Percentiles rank a stretch among this genome's conserved stretches.
phyloP scores from a whole-genome alignment of 768 basidiomycete genomes.

The Clitopilus passeckerianus region DNA sequence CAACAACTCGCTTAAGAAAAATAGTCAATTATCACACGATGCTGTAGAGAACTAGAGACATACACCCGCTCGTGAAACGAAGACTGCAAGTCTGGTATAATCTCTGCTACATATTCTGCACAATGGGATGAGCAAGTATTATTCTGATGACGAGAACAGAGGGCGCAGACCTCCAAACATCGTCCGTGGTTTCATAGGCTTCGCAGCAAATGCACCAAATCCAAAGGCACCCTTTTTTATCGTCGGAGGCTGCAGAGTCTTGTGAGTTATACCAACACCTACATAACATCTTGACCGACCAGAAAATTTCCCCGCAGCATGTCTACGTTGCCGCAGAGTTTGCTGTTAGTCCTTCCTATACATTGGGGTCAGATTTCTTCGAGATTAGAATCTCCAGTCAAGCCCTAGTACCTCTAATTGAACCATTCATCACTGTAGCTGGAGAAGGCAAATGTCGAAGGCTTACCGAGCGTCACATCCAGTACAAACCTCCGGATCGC shows the following conservation, averaged over 20 bases:
- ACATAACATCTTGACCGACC: conserved; percentile 4
- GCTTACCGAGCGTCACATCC: conserved; percentile 36
- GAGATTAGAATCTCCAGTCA: no score
- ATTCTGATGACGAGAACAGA: neutral
- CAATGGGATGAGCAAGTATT: neutral
- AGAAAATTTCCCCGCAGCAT: conserved; percentile 16
- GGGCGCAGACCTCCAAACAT: conserved; percentile 19
- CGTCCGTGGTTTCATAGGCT: conserved; percentile 4
- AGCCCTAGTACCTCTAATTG: neutral
- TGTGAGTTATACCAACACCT: neutral
- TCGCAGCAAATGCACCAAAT: conserved; percentile 41
- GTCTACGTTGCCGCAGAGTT: conserved; percentile 11
- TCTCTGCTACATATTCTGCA: conserved; percentile 38
- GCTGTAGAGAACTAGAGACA: neutral
- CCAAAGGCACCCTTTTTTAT: conserved; percentile 32
- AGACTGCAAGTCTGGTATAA: neutral
- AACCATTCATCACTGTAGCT: neutral
- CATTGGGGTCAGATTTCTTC: neutral
- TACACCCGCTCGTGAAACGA: neutral
- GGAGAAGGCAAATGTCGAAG: neutral
- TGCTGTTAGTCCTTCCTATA: conserved; percentile 10
- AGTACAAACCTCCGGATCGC: conserved; percentile 47
- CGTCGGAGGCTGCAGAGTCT: conserved; percentile 21
- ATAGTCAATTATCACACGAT: neutral
- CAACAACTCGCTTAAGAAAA: conserved; percentile 2